Percentiles rank a stretch among this genome's conserved stretches.
phyloP scores from a whole-genome alignment of 345 rosid species.

The Eucalyptus pumila region DNA sequence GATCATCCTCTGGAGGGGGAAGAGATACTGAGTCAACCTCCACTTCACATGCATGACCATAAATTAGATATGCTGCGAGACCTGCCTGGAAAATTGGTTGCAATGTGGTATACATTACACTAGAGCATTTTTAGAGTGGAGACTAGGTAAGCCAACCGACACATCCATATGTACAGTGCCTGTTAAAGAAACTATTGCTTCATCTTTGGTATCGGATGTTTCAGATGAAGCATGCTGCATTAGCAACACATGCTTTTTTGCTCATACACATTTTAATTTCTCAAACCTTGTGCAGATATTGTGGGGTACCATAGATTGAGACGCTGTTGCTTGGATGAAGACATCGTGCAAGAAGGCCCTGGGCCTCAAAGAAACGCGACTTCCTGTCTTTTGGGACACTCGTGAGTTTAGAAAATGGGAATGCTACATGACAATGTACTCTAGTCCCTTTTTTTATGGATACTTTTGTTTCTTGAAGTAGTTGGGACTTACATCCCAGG shows the following conservation, averaged over 20 bases:
- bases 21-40: background rate
- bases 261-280: too few species aligned
- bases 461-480: background rate
- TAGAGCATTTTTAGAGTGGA: background rate
- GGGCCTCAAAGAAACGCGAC: background rate
- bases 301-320: too few species aligned
- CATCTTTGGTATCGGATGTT: too few species aligned
- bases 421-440: background rate
- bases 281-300: too few species aligned
- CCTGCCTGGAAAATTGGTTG: background rate
- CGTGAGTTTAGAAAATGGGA: background rate
- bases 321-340: too few species aligned
- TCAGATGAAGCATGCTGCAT: too few species aligned
- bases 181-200: too few species aligned
- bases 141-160: too few species aligned
- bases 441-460: background rate
- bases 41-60: background rate
- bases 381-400: background rate
- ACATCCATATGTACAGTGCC: too few species aligned
- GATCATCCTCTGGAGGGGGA: slow-evolving; percentile 79
- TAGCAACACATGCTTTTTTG: too few species aligned
- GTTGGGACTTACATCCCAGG: background rate
- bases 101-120: background rate
- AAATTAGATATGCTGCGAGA: background rate
- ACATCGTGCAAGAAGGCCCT: background rate